Evolutionary conservation across 345 rosid species (phyloP), one percentile per base, ranked within the genome.

Genomic region (Linum tenue): DNA sequence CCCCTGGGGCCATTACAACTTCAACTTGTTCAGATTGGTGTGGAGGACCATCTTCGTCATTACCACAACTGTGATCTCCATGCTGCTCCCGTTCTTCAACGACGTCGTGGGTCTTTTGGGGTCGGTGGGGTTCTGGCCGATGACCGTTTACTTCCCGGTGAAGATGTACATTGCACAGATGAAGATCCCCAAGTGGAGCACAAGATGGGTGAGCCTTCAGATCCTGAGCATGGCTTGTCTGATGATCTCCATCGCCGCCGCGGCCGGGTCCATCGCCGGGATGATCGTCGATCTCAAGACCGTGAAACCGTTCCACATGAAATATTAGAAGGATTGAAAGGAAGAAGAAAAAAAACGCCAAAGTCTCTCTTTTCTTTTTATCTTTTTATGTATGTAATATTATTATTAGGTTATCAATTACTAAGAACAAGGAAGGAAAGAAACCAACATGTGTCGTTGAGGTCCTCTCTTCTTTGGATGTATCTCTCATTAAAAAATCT

Each of bases 121-220:
- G 4, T 17, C 59, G 59, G 7, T 56, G 36, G 59, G 59, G 35
- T 56, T 56, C 59, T 56, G 59, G 59, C 37, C 59, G 31, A 7
- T 56, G 36, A 56, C 59, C 2, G 59, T 56, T 3, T 56, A 56
- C n/a, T 56, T 56, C 59, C 59, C 59, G 1, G 59, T 56, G 4
- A 35, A 56, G 59, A 56, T 56, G 59, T 56, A 56, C 35, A 56
- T 56, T 35, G 59, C 59, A 0, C 31, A 56, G 59, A 56, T 14
- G 59, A 56, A 35, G 59, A 56, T 56, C 6, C 36, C 59, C 3
- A 56, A 56, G 59, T 56, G 59, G 59, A 56, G 59, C 59, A 56
- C 8, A 2, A 56, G 37, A 35, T 56, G 59, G 59, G 31, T 56
- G 11, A 6, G 16, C 3, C 59, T 56, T 3, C 59, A 56, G 11